Evolutionary conservation across 1,284 basidiomycete species (phyloP).

Genomic region (Inonotus hispidus): DNA sequence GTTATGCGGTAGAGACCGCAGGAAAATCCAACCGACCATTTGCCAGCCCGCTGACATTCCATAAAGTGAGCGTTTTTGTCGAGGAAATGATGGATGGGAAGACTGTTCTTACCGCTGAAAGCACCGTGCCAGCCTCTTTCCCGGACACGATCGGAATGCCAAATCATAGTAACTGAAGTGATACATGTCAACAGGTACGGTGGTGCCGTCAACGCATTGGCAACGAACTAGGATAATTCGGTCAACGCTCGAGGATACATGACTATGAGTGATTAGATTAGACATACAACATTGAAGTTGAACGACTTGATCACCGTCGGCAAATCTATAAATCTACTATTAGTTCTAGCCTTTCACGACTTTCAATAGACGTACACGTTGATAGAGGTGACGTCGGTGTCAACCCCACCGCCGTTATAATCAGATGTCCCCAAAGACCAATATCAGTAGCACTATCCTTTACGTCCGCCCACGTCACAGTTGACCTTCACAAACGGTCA

Average conservation of each 20-base stretch:
- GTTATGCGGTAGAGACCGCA: conserved; percentile 28
- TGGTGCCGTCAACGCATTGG: conserved; percentile 36
- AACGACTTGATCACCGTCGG: conserved; percentile 37
- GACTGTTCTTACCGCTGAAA: conserved; percentile 27
- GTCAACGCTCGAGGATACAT: neutral
- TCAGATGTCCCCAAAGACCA: conserved; percentile 32
- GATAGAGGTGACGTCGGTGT: conserved; percentile 33
- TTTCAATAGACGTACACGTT: conserved; percentile 28
- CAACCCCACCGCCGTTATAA: conserved; percentile 31
- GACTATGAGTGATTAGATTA: neutral
- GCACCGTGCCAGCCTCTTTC: conserved; percentile 35
- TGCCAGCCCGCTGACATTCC: conserved; percentile 31
- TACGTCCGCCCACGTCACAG: conserved; percentile 31
- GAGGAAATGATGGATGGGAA: neutral
- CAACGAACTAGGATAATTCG: conserved; percentile 23
- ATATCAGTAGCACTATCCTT: conserved; percentile 32
- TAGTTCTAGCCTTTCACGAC: neutral
- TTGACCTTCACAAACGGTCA: conserved; percentile 24
- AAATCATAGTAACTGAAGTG: conserved; percentile 29
- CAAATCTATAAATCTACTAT: conserved; percentile 24
- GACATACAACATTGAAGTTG: conserved; percentile 29
- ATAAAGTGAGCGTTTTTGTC: neutral
- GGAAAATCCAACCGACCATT: conserved; percentile 33
- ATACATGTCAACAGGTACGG: conserved; percentile 35
- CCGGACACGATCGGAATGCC: conserved; percentile 31